A percentile compares a stretch with the other conserved stretches of the same genome.
These are phyloP conservation scores for Myochromella boudieri DNA, from an alignment of 768 basidiomycete species.

Conservation along the genomic window DNA sequence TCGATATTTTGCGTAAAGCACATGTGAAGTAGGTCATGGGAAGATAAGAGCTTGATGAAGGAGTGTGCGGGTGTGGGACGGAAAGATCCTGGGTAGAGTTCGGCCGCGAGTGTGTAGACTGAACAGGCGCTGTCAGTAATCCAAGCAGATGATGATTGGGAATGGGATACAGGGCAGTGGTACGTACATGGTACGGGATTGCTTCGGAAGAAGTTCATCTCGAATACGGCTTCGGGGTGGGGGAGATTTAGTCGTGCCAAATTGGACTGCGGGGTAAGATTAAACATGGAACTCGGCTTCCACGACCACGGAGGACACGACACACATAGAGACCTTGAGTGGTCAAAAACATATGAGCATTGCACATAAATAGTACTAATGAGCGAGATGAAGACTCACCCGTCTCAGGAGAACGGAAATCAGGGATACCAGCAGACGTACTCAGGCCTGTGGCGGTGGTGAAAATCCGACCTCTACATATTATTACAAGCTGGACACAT, in stretches of 20 bases:
- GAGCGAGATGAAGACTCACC: constrained; percentile 41
- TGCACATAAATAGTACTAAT: not conserved
- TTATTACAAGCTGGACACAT: constrained; percentile 17
- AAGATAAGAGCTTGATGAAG: constrained; percentile 80
- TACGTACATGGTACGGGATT: constrained; percentile 79
- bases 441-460: constrained; percentile 53
- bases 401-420: constrained; percentile 85
- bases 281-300: not conserved
- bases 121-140: not conserved
- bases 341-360: not conserved
- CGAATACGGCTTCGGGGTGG: constrained; percentile 95
- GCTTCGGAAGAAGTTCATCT: constrained; percentile 79
- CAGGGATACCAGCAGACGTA: constrained; percentile 83
- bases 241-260: constrained; percentile 76
- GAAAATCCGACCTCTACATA: not conserved
- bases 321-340: constrained; percentile 53
- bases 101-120: constrained; percentile 92
- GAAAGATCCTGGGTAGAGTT: constrained; percentile 89
- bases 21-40: constrained; percentile 64
- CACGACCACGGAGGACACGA: not conserved
- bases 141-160: not conserved
- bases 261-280: constrained; percentile 57
- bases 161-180: not conserved
- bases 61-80: constrained; percentile 89
- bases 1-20: constrained; percentile 95